Conservation (phyloP, 805 yeast genomes). For the Tetrapisispora taiwanensis region DNA sequence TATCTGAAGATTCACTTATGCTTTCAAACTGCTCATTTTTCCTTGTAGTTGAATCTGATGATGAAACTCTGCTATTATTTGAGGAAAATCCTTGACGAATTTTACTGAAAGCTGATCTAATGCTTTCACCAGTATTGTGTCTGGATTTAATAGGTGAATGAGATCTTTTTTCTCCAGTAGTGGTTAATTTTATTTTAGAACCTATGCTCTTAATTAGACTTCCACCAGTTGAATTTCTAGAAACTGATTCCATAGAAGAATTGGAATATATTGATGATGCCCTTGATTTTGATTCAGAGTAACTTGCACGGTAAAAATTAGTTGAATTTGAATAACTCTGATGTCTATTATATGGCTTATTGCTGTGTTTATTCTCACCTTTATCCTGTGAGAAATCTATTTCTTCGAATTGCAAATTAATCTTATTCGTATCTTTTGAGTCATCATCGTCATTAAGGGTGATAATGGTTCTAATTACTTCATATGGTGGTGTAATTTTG, state of each 20-base stretch:
- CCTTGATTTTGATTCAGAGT: background rate
- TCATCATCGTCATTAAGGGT: background rate
- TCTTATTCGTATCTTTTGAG: background rate
- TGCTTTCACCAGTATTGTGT: constrained; percentile 21
- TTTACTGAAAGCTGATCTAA: constrained; percentile 13
- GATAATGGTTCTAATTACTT: background rate
- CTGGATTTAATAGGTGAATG: constrained; percentile 17
- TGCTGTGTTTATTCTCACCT: background rate
- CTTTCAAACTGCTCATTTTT: background rate
- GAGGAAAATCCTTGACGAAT: constrained; percentile 12
- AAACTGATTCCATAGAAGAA: background rate
- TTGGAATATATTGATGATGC: background rate
- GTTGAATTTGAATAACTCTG: background rate
- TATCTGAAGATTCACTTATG: background rate
- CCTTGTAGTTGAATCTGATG: background rate
- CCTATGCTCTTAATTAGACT: constrained; percentile 13
- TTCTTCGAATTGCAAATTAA: background rate
- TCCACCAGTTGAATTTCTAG: constrained; percentile 11
- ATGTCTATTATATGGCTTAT: background rate
- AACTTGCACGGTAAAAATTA: background rate
- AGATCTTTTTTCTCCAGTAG: constrained; percentile 13
- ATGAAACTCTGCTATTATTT: constrained; percentile 1
- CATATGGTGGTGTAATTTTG: background rate
- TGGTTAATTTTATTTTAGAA: constrained; percentile 11
- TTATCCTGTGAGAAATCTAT: background rate